phyloP scores from a whole-genome alignment of 2,329 filamentous ascomycete species.

The Penicillium sp. region DNA sequence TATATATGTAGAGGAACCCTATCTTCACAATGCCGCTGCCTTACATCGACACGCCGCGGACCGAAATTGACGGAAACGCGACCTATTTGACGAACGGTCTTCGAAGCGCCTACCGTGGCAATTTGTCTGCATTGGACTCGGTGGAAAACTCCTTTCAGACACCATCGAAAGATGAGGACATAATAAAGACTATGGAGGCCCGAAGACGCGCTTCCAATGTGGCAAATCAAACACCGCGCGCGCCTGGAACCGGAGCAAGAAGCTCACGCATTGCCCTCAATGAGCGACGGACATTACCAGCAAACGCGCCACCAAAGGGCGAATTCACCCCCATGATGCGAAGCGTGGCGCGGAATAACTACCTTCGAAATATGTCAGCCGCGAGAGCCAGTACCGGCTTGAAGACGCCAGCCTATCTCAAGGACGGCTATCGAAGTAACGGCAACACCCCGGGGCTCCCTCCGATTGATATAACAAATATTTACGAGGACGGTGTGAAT shows the following conservation, averaged over 20 bases:
- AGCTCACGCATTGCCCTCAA: slow-evolving; percentile 52
- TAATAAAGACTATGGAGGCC: slow-evolving; percentile 71
- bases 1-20: slow-evolving; percentile 16
- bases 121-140: slow-evolving; percentile 63
- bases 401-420: slow-evolving; percentile 66
- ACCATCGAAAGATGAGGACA: slow-evolving; percentile 70
- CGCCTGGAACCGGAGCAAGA: slow-evolving; percentile 48
- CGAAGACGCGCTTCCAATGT: slow-evolving; percentile 51
- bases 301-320: slow-evolving; percentile 52
- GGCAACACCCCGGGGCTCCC: slow-evolving; percentile 73
- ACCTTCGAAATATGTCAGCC: slow-evolving; percentile 56
- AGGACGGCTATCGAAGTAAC: slow-evolving; percentile 59
- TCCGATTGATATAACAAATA: slow-evolving; percentile 63
- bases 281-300: slow-evolving; percentile 67
- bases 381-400: slow-evolving; percentile 52
- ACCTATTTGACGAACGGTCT: slow-evolving; percentile 69
- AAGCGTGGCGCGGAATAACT: slow-evolving; percentile 65
- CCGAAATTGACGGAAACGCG: slow-evolving; percentile 71
- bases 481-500: slow-evolving; percentile 62
- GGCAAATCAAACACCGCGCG: slow-evolving; percentile 69
- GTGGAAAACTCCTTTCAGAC: slow-evolving; percentile 84
- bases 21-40: slow-evolving; percentile 58
- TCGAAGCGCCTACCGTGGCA: slow-evolving; percentile 47
- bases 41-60: slow-evolving; percentile 81
- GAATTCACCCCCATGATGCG: slow-evolving; percentile 96